A percentile compares a stretch with the other conserved stretches of the same genome.
Conservation (phyloP, 495 filamentous ascomycete genomes). For the Haplographium delicatum region DNA sequence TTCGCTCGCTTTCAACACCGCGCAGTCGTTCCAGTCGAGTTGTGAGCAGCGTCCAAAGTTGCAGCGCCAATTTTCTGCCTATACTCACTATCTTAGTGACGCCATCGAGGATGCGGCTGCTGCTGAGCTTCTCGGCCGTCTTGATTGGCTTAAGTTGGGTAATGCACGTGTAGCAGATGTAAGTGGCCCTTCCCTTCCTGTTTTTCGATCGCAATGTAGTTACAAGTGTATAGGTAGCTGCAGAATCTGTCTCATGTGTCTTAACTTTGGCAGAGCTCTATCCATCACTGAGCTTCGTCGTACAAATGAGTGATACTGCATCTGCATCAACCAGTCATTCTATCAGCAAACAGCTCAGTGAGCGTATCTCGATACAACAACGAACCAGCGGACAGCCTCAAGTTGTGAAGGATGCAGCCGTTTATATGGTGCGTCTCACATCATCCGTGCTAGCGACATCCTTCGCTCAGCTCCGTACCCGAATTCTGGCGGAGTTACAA, state of each 20-base stretch:
- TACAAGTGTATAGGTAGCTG: neutral
- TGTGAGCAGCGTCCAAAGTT: constrained; percentile 27
- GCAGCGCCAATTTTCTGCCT: constrained; percentile 31
- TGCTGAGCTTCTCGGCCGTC: constrained; percentile 25
- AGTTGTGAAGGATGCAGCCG: constrained; percentile 26
- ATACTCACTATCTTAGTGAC: constrained; percentile 24
- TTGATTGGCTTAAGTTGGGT: constrained; percentile 21
- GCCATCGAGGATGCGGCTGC: constrained; percentile 17
- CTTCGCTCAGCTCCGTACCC: constrained; percentile 5
- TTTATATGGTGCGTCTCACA: constrained; percentile 31
- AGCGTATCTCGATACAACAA: constrained; percentile 22
- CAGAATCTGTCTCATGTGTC: constrained; percentile 23
- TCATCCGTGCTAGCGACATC: constrained; percentile 9
- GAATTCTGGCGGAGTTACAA: constrained; percentile 8
- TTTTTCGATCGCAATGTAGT: too few relatives aligned
- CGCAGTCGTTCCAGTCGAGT: neutral
- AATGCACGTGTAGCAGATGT: neutral
- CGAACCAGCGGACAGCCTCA: constrained; percentile 23
- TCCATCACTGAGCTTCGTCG: constrained; percentile 30
- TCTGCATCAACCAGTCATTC: neutral
- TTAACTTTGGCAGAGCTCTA: constrained; percentile 23
- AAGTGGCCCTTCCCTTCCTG: too few relatives aligned
- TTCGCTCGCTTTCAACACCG: constrained; percentile 26
- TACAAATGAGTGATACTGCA: constrained; percentile 24
- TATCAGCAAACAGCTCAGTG: neutral